Percentiles rank a stretch among this genome's conserved stretches.
phyloP scores from a whole-genome alignment of 2,329 filamentous ascomycete genomes.

The Botrytis sinoallii region DNA sequence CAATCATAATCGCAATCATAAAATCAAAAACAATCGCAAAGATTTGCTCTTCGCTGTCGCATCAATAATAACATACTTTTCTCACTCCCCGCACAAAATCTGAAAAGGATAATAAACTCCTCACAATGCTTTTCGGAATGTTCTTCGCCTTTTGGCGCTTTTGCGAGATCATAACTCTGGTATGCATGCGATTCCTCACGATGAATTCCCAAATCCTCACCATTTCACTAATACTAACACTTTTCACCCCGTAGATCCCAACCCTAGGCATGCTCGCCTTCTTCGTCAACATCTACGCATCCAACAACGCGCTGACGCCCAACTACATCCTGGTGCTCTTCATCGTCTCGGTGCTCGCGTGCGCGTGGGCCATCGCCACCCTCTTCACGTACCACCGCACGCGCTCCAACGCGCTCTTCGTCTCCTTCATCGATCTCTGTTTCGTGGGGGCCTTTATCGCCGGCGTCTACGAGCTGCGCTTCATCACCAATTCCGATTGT shows the following conservation, averaged over 20 bases:
- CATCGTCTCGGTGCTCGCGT: slow-evolving; percentile 62
- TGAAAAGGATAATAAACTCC: not conserved
- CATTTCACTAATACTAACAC: slow-evolving; percentile 12
- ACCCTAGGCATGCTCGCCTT: slow-evolving; percentile 64
- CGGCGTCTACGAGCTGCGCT: slow-evolving; percentile 57
- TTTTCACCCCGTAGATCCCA: slow-evolving; percentile 49
- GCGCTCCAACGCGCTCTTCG: slow-evolving; percentile 57
- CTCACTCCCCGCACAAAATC: not conserved
- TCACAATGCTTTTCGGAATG: slow-evolving; percentile 58
- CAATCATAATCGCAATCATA: too few species aligned
- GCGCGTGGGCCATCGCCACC: slow-evolving; percentile 62
- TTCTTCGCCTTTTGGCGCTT: slow-evolving; percentile 63
- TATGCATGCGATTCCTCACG: slow-evolving; percentile 43
- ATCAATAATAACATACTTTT: not conserved
- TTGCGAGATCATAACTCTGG: slow-evolving; percentile 60
- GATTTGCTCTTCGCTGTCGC: not conserved
- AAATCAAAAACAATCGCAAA: not conserved
- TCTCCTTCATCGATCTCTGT: slow-evolving; percentile 56
- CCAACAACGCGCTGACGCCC: slow-evolving; percentile 56
- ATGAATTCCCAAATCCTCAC: not conserved
- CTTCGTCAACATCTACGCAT: slow-evolving; percentile 60
- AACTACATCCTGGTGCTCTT: slow-evolving; percentile 63
- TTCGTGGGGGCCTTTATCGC: slow-evolving; percentile 65
- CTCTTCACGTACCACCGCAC: slow-evolving; percentile 66
- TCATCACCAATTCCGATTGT: slow-evolving; percentile 65